A percentile compares a stretch with the other conserved stretches of the same genome.
Evolutionary conservation across 306 rosid species (phyloP).

Genomic region (Rosa persica): DNA sequence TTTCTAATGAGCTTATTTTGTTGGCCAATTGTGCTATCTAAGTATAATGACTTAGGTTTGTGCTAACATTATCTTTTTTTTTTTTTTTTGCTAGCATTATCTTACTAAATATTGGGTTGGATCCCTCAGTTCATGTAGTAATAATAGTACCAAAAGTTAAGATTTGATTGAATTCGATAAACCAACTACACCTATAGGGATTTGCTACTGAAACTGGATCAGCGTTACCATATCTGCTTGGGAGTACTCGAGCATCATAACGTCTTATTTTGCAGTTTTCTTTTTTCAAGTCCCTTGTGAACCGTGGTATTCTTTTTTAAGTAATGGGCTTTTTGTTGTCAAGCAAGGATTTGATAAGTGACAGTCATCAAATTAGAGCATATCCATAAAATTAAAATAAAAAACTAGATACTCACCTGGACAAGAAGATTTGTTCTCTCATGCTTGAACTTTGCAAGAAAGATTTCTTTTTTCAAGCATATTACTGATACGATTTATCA

Average conservation of each 20-base stretch:
- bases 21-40: no score
- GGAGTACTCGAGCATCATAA: neutral
- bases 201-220: neutral
- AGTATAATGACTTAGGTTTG: no score
- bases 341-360: neutral
- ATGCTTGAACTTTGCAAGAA: neutral
- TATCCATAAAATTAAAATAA: no score
- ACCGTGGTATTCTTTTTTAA: neutral
- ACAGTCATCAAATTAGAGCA: neutral
- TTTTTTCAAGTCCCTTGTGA: no score
- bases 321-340: neutral
- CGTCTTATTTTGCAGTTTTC: no score
- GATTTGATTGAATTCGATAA: neutral
- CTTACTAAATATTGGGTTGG: neutral
- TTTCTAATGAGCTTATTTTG: no score
- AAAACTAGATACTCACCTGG: no score
- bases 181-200: neutral
- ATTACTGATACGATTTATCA: neutral
- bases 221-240: neutral
- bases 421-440: neutral
- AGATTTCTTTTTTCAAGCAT: neutral
- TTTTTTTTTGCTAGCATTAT: no score
- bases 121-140: no score
- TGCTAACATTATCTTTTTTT: no score
- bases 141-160: neutral